Evolutionary conservation across 1,284 basidiomycete genomes (phyloP), one percentile per base, ranked within the genome.

Genomic region (Fomes fomentarius): DNA sequence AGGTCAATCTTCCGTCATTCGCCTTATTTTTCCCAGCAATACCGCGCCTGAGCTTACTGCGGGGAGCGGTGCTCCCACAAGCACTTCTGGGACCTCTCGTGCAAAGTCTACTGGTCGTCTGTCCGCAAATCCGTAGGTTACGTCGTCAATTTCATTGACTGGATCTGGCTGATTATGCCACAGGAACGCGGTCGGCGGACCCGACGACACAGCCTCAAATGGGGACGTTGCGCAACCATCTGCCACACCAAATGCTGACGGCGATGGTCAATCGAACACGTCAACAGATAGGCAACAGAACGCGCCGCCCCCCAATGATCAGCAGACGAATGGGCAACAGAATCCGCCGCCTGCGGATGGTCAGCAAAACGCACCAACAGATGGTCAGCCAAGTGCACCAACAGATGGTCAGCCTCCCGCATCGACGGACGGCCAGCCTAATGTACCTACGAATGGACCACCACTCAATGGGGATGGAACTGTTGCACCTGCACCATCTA

Each of bases 101-200:
- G 30, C 49, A 2, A 43, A 50, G 25, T 21, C 47, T 21, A 17
- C 50, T 4, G 25, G 40, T 4, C 34, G 53, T 8, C 8, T 55
- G 17, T 50, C 50, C 24, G 54, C 57, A 9, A 50, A 41, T 9
- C 50, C 53, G 57, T 59, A 40, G 4, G 57, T 52, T 22, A n/a
- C 33, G 3, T 2, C 28, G 15, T 26, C 21, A 21, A 7, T 3
- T n/a, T 11, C 31, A 7, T 7, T 10, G n/a, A 12, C 11, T 34
- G 14, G 19, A 17, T 2, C 11, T 40, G 31, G 17, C 43, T 21
- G 2, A 6, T 11, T 33, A 1, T 22, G 8, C 11, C 33, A 8
- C 25, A 55, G 53, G 11, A 45, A 55, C 25, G 47, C 46, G 15
- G 12, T 24, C 2, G 12, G 15, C 3, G 30, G 26, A 12, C 22